Percentiles rank a stretch among this genome's conserved stretches.
These are phyloP conservation scores for Auricularia cornea DNA, from an alignment of 768 basidiomycete species.

Conservation along the genomic window DNA sequence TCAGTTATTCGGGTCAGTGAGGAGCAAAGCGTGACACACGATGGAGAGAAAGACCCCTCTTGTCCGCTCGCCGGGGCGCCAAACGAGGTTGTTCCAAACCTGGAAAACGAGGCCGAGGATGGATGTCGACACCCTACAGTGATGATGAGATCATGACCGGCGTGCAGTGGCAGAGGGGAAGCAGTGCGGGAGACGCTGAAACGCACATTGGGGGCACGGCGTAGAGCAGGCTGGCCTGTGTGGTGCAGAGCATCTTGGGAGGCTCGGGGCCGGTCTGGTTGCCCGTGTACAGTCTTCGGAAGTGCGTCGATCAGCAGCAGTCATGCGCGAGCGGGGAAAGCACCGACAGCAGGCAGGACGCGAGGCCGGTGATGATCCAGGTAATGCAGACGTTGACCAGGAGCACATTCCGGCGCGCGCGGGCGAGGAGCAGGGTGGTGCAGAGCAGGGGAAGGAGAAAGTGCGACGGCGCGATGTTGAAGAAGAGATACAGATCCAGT, in stretches of 20 bases:
- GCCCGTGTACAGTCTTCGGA: constrained; percentile 33
- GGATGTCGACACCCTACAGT: constrained; percentile 31
- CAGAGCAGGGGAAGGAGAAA: constrained; percentile 37
- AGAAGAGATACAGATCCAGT: constrained; percentile 19
- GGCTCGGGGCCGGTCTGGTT: constrained; percentile 38
- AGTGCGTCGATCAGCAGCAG: not conserved
- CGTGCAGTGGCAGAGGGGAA: not conserved
- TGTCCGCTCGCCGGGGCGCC: not conserved
- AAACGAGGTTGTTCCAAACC: constrained; percentile 16
- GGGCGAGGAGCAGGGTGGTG: constrained; percentile 31
- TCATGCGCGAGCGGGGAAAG: not conserved
- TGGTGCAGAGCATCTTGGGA: constrained; percentile 32
- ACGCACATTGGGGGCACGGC: constrained; percentile 41
- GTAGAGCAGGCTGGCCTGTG: constrained; percentile 41
- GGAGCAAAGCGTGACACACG: not conserved
- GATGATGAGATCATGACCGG: not conserved
- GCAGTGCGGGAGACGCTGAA: not conserved
- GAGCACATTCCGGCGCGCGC: constrained; percentile 33
- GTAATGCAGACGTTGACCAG: constrained; percentile 38
- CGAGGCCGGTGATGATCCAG: constrained; percentile 41
- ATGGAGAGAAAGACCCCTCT: not conserved
- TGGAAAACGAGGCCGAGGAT: constrained; percentile 37
- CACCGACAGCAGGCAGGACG: constrained; percentile 12
- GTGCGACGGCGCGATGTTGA: constrained; percentile 45
- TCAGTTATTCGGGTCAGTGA: not conserved